These are phyloP conservation scores for Marasmius tenuissimus DNA, from an alignment of 1,284 basidiomycete genomes.

Conservation along the genomic window DNA sequence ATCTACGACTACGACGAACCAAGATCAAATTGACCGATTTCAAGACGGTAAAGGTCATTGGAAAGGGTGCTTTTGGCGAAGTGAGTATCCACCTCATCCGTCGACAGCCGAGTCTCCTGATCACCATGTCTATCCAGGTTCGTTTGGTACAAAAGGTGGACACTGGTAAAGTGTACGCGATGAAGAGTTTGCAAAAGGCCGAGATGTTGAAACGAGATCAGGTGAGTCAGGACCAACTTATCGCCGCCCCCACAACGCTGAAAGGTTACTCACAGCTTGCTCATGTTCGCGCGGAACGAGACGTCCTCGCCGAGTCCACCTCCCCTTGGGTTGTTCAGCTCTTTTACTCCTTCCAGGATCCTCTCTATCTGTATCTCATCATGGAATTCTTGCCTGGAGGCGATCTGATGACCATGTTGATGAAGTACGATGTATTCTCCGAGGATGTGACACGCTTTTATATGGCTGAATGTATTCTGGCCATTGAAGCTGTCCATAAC, in stretches of 20 bases:
- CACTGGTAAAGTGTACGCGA: constrained; percentile 97
- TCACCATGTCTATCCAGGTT: constrained; percentile 52
- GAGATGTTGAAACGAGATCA: constrained; percentile 99
- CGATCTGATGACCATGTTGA: constrained; percentile 98
- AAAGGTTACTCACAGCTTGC: constrained; percentile 64
- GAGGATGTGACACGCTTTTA: constrained; percentile 99
- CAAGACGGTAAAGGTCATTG: constrained; percentile 97
- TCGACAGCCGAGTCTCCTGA: neutral
- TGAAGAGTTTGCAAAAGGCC: constrained; percentile 97
- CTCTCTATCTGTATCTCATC: constrained; percentile 93
- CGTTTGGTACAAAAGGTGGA: constrained; percentile 96
- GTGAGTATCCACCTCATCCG: constrained; percentile 37
- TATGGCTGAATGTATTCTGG: constrained; percentile 98
- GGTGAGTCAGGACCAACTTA: constrained; percentile 38
- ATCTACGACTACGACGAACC: constrained; percentile 88
- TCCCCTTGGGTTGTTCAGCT: constrained; percentile 98
- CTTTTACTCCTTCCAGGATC: constrained; percentile 98
- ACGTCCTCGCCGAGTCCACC: constrained; percentile 96
- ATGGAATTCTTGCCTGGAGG: constrained; percentile 99
- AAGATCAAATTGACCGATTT: constrained; percentile 94
- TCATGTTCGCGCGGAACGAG: constrained; percentile 97
- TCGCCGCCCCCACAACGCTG: constrained; percentile 1
- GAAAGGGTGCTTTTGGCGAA: constrained; percentile 98
- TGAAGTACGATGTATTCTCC: constrained; percentile 99
- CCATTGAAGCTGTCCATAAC: constrained; percentile 97